A percentile compares a stretch with the other conserved stretches of the same genome.
phyloP scores from a whole-genome alignment of 257 asterid species.

The Solanum paucissectum region DNA sequence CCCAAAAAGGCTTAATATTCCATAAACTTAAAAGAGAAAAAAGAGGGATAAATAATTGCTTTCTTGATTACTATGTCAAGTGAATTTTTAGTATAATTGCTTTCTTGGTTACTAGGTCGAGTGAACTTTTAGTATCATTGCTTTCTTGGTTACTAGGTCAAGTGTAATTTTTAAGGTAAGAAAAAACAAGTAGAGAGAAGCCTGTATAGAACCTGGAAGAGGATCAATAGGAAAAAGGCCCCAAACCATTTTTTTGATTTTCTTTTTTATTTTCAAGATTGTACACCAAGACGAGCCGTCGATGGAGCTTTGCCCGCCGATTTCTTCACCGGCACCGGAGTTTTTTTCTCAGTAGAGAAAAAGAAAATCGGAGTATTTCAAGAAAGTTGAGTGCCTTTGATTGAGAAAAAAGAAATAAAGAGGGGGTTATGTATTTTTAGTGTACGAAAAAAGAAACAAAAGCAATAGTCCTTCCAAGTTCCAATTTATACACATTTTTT shows the following conservation, averaged over 20 bases:
- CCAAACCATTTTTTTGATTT: constrained; percentile 63
- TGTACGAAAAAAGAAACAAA: neutral
- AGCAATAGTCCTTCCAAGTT: neutral
- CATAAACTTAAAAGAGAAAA: neutral
- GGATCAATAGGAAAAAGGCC: constrained; percentile 82
- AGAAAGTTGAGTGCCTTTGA: neutral
- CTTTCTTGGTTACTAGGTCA: neutral
- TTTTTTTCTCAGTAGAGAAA: neutral
- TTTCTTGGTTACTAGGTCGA: too few relatives aligned
- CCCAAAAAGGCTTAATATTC: neutral
- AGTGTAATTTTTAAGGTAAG: neutral
- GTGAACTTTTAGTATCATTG: neutral
- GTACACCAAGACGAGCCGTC: neutral
- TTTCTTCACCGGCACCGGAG: neutral
- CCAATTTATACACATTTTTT: neutral
- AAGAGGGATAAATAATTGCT: neutral
- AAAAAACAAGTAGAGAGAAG: neutral
- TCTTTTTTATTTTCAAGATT: neutral
- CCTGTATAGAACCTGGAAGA: constrained; percentile 44
- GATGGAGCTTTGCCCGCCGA: neutral
- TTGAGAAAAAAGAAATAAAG: neutral
- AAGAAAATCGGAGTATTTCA: neutral
- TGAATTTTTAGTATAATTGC: neutral
- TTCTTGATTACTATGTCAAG: neutral
- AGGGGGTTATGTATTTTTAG: neutral